Percentiles rank a stretch among this genome's conserved stretches.
These are phyloP conservation scores for Aspergillus egyptiacus DNA, from an alignment of 495 filamentous ascomycete genomes.

Conservation along the genomic window DNA sequence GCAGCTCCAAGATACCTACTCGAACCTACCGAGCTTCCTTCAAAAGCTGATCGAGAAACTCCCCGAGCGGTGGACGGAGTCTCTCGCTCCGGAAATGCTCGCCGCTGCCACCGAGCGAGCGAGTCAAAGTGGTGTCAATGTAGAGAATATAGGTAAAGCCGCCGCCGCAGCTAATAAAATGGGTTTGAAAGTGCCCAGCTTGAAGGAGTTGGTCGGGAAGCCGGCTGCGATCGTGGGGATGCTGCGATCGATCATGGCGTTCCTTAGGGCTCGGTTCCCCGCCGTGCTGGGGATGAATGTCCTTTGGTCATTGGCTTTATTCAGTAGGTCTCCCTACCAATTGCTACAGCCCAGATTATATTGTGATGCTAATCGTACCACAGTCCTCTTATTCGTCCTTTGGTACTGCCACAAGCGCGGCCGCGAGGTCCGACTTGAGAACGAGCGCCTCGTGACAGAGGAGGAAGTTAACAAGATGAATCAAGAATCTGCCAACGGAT, in stretches of 20 bases:
- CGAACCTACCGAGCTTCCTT: constrained; percentile 70
- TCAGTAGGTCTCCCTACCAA: constrained; percentile 62
- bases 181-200: constrained; percentile 48
- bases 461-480: constrained; percentile 43
- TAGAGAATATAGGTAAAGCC: constrained; percentile 44
- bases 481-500: constrained; percentile 23
- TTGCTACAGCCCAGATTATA: too few relatives aligned
- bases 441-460: constrained; percentile 53
- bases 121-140: constrained; percentile 58
- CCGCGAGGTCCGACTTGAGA: constrained; percentile 72
- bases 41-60: constrained; percentile 82
- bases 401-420: constrained; percentile 98
- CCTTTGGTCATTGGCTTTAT: constrained; percentile 76
- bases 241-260: constrained; percentile 79
- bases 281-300: constrained; percentile 80
- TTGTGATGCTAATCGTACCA: neutral
- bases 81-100: constrained; percentile 71
- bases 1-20: constrained; percentile 68
- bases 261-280: constrained; percentile 76
- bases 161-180: constrained; percentile 48
- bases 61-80: constrained; percentile 70
- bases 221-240: constrained; percentile 76
- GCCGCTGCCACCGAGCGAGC: constrained; percentile 67
- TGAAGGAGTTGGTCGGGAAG: constrained; percentile 79
- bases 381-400: constrained; percentile 81